Percentiles rank a stretch among this genome's conserved stretches.
These are phyloP conservation scores for Acacia pycnantha DNA, from an alignment of 331 rosid genomes.

Conservation along the genomic window DNA sequence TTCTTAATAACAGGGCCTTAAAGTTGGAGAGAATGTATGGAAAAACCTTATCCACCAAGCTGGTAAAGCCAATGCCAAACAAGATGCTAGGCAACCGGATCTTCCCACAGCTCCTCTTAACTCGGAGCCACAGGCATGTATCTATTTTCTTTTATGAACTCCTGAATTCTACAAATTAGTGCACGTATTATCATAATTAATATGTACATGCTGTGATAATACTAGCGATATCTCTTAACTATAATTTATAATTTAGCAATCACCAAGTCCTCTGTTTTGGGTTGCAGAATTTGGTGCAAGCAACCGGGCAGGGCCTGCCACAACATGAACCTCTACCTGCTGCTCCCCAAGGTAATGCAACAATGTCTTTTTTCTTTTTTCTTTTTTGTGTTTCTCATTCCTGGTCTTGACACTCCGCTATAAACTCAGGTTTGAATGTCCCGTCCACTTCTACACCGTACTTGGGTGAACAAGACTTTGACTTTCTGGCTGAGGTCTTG, in stretches of 20 bases:
- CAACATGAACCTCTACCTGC: slow-evolving; percentile 5
- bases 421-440: not conserved
- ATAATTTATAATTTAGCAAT: not conserved
- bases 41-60: slow-evolving; percentile 41
- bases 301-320: slow-evolving; percentile 27
- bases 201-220: not conserved
- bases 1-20: slow-evolving; percentile 34
- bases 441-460: slow-evolving; percentile 23
- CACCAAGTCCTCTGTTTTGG: not conserved
- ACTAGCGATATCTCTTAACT: not conserved
- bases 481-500: not conserved
- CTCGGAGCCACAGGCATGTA: slow-evolving; percentile 2
- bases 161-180: not conserved
- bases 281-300: slow-evolving; percentile 30
- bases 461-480: slow-evolving; percentile 3
- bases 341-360: slow-evolving; percentile 38
- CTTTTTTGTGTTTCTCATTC: not conserved
- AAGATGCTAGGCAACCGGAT: slow-evolving; percentile 11
- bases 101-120: not conserved
- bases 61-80: slow-evolving; percentile 15
- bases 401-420: too few species aligned
- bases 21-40: slow-evolving; percentile 35
- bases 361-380: not conserved
- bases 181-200: not conserved
- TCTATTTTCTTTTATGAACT: not conserved